phyloP scores from a whole-genome alignment of 805 yeast species.

The Pichia manshurica region DNA sequence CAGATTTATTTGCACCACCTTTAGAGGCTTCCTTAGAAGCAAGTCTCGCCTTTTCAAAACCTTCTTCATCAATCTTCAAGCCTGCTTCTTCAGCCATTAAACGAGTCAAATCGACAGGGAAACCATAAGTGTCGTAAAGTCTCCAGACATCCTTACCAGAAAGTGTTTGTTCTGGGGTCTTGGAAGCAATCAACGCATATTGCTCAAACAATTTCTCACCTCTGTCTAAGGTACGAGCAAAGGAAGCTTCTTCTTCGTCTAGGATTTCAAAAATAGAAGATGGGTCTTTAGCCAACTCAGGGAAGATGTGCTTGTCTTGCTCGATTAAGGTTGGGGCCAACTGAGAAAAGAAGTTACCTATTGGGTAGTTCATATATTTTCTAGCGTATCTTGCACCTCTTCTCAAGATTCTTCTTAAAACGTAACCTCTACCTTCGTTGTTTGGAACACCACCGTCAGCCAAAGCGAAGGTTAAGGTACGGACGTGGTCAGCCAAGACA shows the following conservation, averaged over 20 bases:
- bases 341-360: constrained; percentile 88
- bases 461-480: constrained; percentile 92
- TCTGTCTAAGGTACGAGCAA: constrained; percentile 91
- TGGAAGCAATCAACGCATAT: constrained; percentile 78
- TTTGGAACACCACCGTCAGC: constrained; percentile 99
- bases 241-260: constrained; percentile 93
- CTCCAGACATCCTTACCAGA: constrained; percentile 98
- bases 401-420: constrained; percentile 91
- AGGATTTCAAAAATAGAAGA: constrained; percentile 80
- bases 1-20: constrained; percentile 60
- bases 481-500: constrained; percentile 96
- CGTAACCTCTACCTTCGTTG: constrained; percentile 98
- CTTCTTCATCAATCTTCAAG: constrained; percentile 83
- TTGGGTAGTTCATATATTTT: constrained; percentile 92
- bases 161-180: constrained; percentile 66
- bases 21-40: constrained; percentile 94
- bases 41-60: constrained; percentile 83
- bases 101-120: constrained; percentile 97
- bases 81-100: constrained; percentile 99
- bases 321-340: constrained; percentile 89
- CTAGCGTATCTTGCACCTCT: constrained; percentile 97
- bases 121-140: constrained; percentile 95
- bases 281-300: constrained; percentile 74
- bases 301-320: constrained; percentile 84
- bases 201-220: constrained; percentile 96